Conservation (phyloP, 441 rosid species). For the Erysimum pusillum region DNA sequence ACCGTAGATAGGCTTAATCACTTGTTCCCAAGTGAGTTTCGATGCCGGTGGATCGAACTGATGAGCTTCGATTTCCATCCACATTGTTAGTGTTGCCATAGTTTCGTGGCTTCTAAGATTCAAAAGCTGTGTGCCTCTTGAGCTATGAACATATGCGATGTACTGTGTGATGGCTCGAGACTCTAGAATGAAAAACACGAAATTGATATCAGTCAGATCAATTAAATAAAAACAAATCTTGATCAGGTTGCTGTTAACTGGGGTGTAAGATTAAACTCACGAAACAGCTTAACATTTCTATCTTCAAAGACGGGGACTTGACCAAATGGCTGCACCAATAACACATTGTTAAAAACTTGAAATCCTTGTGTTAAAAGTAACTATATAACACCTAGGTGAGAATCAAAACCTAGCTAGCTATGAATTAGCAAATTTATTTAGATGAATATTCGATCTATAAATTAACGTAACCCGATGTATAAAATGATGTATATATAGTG, state of each 20-base stretch:
- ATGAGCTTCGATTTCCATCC: slow-evolving; percentile 50
- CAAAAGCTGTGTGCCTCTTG: slow-evolving; percentile 46
- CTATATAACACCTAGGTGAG: not conserved
- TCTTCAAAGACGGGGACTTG: slow-evolving; percentile 57
- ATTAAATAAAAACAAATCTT: not conserved
- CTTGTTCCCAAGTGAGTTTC: slow-evolving; percentile 45
- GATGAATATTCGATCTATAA: not conserved
- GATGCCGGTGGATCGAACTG: slow-evolving; percentile 46
- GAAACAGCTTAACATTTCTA: slow-evolving; percentile 47
- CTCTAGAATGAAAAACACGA: not conserved
- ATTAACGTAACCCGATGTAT: too few relatives aligned
- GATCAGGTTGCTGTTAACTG: not conserved
- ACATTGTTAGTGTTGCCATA: slow-evolving; percentile 46
- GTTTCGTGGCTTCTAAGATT: slow-evolving; percentile 38
- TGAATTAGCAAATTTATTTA: not conserved
- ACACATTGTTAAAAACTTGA: slow-evolving; percentile 7
- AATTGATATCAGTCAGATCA: not conserved
- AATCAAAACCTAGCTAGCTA: not conserved
- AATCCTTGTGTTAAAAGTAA: slow-evolving; percentile 3
- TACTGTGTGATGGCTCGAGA: slow-evolving; percentile 49
- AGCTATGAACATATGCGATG: slow-evolving; percentile 45
- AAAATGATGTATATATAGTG: too few relatives aligned
- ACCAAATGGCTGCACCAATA: slow-evolving; percentile 54
- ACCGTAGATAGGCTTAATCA: slow-evolving; percentile 43
- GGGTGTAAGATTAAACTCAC: slow-evolving; percentile 31